phyloP scores from a whole-genome alignment of 495 filamentous ascomycete genomes.

The Entonaema liquescens region DNA sequence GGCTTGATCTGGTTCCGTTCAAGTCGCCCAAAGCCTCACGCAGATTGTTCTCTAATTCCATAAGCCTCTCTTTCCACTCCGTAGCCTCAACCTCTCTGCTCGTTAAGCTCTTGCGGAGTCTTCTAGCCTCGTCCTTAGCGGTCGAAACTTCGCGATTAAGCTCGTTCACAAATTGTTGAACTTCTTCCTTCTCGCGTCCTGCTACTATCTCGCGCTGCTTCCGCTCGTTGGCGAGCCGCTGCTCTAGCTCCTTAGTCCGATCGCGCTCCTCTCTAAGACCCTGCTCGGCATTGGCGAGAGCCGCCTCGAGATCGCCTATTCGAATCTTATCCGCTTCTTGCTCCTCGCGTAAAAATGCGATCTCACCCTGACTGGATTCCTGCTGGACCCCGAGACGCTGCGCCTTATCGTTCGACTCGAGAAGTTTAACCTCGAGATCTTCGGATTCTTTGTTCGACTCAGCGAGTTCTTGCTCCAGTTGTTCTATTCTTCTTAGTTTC shows the following conservation, averaged over 20 bases:
- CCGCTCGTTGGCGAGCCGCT: slow-evolving; percentile 77
- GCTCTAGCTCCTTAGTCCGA: slow-evolving; percentile 78
- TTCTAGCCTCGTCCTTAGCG: slow-evolving; percentile 86
- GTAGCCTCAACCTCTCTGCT: slow-evolving; percentile 86
- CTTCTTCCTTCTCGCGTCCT: slow-evolving; percentile 86
- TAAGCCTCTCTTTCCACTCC: slow-evolving; percentile 86
- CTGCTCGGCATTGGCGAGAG: slow-evolving; percentile 76
- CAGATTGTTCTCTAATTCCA: slow-evolving; percentile 87
- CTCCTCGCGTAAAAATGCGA: slow-evolving; percentile 94
- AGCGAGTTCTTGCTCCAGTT: slow-evolving; percentile 76
- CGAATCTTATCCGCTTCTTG: slow-evolving; percentile 98
- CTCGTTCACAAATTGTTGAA: slow-evolving; percentile 76
- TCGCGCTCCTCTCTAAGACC: slow-evolving; percentile 82
- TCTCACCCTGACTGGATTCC: slow-evolving; percentile 91
- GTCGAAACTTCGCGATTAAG: slow-evolving; percentile 81
- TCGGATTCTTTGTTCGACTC: slow-evolving; percentile 82
- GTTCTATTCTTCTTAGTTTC: slow-evolving; percentile 67
- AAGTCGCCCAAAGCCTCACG: slow-evolving; percentile 83
- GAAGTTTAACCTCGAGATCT: slow-evolving; percentile 74
- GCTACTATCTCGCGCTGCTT: slow-evolving; percentile 88
- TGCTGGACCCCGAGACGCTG: slow-evolving; percentile 87
- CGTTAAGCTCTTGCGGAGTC: slow-evolving; percentile 80
- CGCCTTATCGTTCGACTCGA: slow-evolving; percentile 83
- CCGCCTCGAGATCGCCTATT: slow-evolving; percentile 89
- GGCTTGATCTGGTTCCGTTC: slow-evolving; percentile 83